A percentile compares a stretch with the other conserved stretches of the same genome.
These are phyloP conservation scores for Exophiala sp. DNA, from an alignment of 2,329 filamentous ascomycete species.

Conservation along the genomic window DNA sequence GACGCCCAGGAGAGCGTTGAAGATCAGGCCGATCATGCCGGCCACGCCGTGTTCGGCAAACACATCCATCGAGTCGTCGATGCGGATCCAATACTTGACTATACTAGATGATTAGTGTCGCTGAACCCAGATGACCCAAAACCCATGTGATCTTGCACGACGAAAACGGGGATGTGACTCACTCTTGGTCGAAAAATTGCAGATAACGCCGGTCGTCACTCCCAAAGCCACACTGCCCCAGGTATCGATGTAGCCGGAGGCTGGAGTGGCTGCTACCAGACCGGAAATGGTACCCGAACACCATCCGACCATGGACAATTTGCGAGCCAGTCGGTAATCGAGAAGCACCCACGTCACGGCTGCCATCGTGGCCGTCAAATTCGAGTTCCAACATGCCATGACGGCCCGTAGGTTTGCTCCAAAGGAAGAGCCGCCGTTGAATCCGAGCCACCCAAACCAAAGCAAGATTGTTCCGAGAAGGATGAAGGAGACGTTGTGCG, in stretches of 20 bases:
- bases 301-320: constrained; percentile 93
- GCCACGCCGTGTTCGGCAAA: constrained; percentile 85
- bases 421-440: constrained; percentile 94
- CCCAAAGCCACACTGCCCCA: constrained; percentile 59
- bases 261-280: constrained; percentile 80
- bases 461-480: constrained; percentile 91
- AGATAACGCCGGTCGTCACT: constrained; percentile 58
- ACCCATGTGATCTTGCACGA: too few species aligned
- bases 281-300: constrained; percentile 84
- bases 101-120: too few species aligned
- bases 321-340: constrained; percentile 87
- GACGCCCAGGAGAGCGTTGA: constrained; percentile 71
- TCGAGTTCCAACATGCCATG: constrained; percentile 98
- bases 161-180: constrained; percentile 42
- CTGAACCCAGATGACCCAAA: too few species aligned
- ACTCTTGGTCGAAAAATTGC: constrained; percentile 84
- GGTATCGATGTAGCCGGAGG: constrained; percentile 53
- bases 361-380: constrained; percentile 84
- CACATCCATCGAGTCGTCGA: constrained; percentile 84
- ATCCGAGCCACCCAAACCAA: constrained; percentile 98
- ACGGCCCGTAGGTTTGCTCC: constrained; percentile 88
- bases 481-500: constrained; percentile 97
- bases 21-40: constrained; percentile 71
- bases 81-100: constrained; percentile 67
- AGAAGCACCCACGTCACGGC: constrained; percentile 91